phyloP scores from a whole-genome alignment of 1,284 basidiomycete species.

The Ustilago trichophora region DNA sequence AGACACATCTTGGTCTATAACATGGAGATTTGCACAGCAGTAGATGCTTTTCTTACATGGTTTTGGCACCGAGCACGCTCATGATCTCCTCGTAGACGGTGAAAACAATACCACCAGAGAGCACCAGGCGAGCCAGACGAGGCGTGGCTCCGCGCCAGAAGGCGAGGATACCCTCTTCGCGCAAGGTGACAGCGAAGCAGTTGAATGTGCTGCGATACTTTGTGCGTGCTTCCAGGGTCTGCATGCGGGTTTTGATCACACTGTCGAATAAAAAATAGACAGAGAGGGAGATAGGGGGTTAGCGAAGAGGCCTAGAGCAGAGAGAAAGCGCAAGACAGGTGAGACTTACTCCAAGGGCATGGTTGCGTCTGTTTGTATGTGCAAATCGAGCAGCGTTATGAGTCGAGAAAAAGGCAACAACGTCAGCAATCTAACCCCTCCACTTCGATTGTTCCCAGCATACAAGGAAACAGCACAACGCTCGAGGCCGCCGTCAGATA shows the following conservation, averaged over 20 bases:
- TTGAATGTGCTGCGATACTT: constrained; percentile 93
- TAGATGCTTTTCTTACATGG: constrained; percentile 38
- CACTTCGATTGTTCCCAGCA: no score
- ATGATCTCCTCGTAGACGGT: constrained; percentile 71
- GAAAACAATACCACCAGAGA: constrained; percentile 94
- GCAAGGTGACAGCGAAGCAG: constrained; percentile 72
- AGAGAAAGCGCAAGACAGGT: background rate
- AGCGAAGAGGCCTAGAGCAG: background rate
- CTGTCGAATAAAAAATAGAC: constrained; percentile 68
- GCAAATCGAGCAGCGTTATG: background rate
- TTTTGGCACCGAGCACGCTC: constrained; percentile 46
- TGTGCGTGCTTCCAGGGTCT: constrained; percentile 81
- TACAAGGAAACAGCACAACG: no score
- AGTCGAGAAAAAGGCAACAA: background rate
- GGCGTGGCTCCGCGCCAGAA: constrained; percentile 95
- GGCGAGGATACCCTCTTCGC: constrained; percentile 79
- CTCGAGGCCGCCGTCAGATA: no score
- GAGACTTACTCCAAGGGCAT: constrained; percentile 61
- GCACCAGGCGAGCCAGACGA: constrained; percentile 68
- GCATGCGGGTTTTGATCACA: constrained; percentile 98
- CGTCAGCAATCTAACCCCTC: no score
- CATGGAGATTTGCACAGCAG: no score
- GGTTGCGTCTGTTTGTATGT: constrained; percentile 40
- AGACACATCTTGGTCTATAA: no score
- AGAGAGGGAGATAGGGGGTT: background rate